Evolutionary conservation across 768 basidiomycete species (phyloP), one percentile per base, ranked within the genome.

Genomic region (Mycena haematopus): DNA sequence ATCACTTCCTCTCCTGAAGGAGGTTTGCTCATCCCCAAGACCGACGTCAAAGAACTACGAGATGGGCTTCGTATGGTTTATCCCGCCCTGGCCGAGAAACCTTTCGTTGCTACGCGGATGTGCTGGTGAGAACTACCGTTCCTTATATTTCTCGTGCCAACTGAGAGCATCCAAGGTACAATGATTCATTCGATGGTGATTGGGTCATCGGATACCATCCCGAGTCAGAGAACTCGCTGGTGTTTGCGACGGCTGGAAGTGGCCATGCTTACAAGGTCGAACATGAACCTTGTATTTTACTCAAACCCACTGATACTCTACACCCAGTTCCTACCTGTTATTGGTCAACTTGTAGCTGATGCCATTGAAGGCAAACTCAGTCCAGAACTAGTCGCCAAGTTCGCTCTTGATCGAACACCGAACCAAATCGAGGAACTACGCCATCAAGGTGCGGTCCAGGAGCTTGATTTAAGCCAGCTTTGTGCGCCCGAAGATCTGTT

Each of bases 231-330:
- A 74, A 78, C 25, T 83, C 83, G 7, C 71, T 98, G 13, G 74
- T 95, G 55, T 74, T 98, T 29, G 96, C 95, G 1, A 96, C 96
- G 0, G 92, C 86, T 19, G 96, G 91, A 8, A 93, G 88, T 66
- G 95, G 95, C 0, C 93, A 96, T 74, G 93, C 86, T 0, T 95
- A 86, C 81, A 95, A 96, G 84, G 92, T 87, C 57, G 53, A 51
- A 27, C 15, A 8, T 27, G 5, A 24, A 4, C 22, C n/a, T 53
- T 36, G 14, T 38, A 13, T 31, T 25, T 29, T 40, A 51, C 56
- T 56, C 15, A 67, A 67, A 64, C 63, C 44, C 33, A 33, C 19
- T 50, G 6, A 56, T 17, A 13, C 6, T 42, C 50, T 56, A 53
- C 22, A 24, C 10, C 19, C 58, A 99, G 91, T 97, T 97, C 78